phyloP scores from a whole-genome alignment of 1,284 basidiomycete genomes.

The Ustilago bromivora region DNA sequence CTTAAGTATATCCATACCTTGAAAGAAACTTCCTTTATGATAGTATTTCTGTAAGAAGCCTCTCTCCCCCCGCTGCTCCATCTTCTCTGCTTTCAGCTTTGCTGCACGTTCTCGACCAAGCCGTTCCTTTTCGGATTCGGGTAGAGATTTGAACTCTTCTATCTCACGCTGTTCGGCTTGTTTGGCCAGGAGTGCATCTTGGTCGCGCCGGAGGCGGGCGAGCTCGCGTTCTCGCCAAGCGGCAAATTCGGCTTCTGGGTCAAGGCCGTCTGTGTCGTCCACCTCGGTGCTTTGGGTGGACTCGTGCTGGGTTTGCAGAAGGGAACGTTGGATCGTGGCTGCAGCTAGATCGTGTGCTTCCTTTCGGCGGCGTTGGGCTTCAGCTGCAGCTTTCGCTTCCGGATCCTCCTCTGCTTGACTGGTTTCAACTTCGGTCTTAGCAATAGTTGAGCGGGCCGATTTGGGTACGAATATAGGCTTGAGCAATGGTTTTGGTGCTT shows the following conservation, averaged over 20 bases:
- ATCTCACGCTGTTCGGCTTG: constrained; percentile 89
- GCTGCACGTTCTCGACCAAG: constrained; percentile 35
- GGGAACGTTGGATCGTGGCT: constrained; percentile 83
- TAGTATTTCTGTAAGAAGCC: constrained; percentile 98
- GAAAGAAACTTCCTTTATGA: constrained; percentile 98
- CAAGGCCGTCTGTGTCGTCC: constrained; percentile 93
- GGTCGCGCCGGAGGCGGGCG: constrained; percentile 88
- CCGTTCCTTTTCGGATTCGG: constrained; percentile 81
- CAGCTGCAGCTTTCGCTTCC: constrained; percentile 77
- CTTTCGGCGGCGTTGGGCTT: constrained; percentile 77
- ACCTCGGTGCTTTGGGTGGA: constrained; percentile 81
- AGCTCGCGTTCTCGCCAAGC: constrained; percentile 95
- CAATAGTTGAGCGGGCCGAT: constrained; percentile 72
- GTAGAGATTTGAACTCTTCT: constrained; percentile 87
- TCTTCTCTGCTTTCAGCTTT: constrained; percentile 21
- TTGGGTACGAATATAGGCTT: constrained; percentile 91
- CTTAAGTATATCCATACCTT: constrained; percentile 87
- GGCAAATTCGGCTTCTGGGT: constrained; percentile 91
- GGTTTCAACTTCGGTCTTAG: constrained; percentile 4
- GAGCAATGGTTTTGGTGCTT: constrained; percentile 75
- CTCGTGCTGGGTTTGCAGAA: constrained; percentile 87
- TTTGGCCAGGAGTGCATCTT: constrained; percentile 80
- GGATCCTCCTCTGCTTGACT: constrained; percentile 7
- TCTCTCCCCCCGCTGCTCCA: constrained; percentile 81
- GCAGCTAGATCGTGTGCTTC: constrained; percentile 87